Conservation (phyloP, 768 basidiomycete species). For the Kockovaella imperatae region DNA sequence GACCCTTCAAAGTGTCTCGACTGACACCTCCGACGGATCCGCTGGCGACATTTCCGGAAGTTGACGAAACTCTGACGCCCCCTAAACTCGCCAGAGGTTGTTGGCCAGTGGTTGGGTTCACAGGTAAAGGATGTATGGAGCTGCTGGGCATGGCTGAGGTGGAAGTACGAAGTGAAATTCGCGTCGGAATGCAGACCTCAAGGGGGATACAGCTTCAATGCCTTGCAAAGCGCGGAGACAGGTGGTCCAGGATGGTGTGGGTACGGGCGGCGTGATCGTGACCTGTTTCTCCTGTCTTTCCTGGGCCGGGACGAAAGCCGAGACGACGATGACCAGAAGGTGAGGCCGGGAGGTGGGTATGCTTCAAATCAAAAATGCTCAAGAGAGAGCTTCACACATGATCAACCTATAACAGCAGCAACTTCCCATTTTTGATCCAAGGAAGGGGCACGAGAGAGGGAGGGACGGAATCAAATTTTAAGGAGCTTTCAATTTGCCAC, state of each 20-base stretch:
- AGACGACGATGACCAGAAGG: too few species aligned
- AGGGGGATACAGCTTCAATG: background rate
- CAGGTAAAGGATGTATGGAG: slow-evolving; percentile 32
- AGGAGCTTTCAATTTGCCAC: slow-evolving; percentile 1
- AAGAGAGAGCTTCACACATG: too few species aligned
- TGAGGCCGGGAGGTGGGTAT: too few species aligned
- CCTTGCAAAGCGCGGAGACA: background rate
- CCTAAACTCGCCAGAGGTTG: slow-evolving; percentile 8
- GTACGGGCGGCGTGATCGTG: too few species aligned
- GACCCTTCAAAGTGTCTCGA: slow-evolving; percentile 39
- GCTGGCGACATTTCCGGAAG: slow-evolving; percentile 17
- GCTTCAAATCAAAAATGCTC: too few species aligned
- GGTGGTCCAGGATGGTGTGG: background rate
- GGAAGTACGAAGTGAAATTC: too few species aligned
- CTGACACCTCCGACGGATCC: slow-evolving; percentile 31
- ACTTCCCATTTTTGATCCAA: too few species aligned
- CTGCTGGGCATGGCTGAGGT: slow-evolving; percentile 19
- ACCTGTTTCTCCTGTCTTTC: too few species aligned
- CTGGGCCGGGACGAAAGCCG: too few species aligned
- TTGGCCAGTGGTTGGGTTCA: slow-evolving; percentile 37
- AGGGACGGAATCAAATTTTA: background rate
- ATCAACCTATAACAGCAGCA: too few species aligned
- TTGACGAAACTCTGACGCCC: background rate
- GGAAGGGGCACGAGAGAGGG: background rate
- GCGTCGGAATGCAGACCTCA: background rate